Conservation (phyloP, 345 rosid species). For the Arabis alpina region DNA sequence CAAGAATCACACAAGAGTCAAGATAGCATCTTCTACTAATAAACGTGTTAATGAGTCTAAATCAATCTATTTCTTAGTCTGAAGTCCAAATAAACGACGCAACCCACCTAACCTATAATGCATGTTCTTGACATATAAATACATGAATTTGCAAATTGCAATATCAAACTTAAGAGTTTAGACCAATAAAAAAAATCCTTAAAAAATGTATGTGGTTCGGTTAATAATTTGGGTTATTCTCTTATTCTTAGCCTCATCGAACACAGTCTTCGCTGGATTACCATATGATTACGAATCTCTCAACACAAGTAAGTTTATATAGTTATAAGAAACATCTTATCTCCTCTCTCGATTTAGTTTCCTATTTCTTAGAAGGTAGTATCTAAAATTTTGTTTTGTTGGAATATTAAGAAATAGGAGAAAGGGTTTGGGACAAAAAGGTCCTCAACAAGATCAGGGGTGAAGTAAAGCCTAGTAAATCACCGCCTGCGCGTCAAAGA, state of each 20-base stretch:
- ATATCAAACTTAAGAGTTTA: slow-evolving; percentile 7
- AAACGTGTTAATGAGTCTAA: not conserved
- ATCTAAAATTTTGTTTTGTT: not conserved
- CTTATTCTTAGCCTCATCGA: slow-evolving; percentile 8
- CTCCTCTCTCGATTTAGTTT: not conserved
- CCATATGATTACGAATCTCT: not conserved
- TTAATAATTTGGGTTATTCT: slow-evolving; percentile 9
- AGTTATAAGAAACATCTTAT: not conserved
- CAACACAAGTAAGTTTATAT: slow-evolving; percentile 11
- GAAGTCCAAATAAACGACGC: not conserved
- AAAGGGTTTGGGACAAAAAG: slow-evolving; percentile 3
- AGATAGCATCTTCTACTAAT: not conserved
- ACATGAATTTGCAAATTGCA: not conserved
- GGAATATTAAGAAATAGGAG: not conserved
- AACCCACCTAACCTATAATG: not conserved
- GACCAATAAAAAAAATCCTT: not conserved
- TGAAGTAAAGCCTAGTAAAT: not conserved
- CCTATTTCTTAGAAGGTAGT: not conserved
- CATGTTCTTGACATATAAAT: slow-evolving; percentile 8
- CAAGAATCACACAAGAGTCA: not conserved
- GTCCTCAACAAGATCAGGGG: not conserved
- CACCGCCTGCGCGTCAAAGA: slow-evolving; percentile 9
- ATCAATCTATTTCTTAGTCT: not conserved
- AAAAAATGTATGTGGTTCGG: slow-evolving; percentile 13
- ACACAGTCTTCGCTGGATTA: not conserved